These are phyloP conservation scores for Stereocaulon alpinum DNA, from an alignment of 495 filamentous ascomycete species.

Conservation along the genomic window DNA sequence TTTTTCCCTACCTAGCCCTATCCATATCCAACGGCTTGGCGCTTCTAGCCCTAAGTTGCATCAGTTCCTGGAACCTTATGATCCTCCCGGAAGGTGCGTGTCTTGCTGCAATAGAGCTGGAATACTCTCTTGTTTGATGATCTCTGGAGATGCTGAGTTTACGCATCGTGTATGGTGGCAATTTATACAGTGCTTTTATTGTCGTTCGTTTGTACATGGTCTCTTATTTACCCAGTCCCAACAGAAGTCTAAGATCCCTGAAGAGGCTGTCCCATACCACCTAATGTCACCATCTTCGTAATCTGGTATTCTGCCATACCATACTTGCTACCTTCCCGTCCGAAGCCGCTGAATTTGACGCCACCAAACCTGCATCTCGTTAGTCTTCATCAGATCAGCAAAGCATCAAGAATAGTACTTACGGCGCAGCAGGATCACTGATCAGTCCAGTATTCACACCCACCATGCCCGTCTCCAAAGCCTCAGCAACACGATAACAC, in stretches of 20 bases:
- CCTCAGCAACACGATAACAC: constrained; percentile 68
- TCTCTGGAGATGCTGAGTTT: no score
- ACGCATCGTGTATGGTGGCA: no score
- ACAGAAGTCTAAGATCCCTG: constrained; percentile 16
- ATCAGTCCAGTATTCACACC: constrained; percentile 78
- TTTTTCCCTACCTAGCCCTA: constrained; percentile 17
- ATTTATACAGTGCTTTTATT: neutral
- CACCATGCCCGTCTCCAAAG: constrained; percentile 84
- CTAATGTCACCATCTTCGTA: constrained; percentile 81
- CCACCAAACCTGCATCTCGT: constrained; percentile 60
- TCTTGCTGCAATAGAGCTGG: no score
- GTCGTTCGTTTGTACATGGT: neutral
- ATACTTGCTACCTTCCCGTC: constrained; percentile 82
- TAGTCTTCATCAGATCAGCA: constrained; percentile 16
- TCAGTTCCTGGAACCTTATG: no score
- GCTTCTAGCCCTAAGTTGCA: neutral
- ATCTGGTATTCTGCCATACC: constrained; percentile 82
- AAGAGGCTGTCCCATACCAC: constrained; percentile 55
- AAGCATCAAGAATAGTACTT: constrained; percentile 21
- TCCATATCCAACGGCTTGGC: neutral
- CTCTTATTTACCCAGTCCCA: no score
- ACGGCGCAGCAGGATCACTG: constrained; percentile 67
- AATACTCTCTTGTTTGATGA: no score
- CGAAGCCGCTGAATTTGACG: constrained; percentile 89
- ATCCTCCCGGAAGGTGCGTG: no score